Conservation (phyloP, 768 basidiomycete species). For the Tricholoma sp. region DNA sequence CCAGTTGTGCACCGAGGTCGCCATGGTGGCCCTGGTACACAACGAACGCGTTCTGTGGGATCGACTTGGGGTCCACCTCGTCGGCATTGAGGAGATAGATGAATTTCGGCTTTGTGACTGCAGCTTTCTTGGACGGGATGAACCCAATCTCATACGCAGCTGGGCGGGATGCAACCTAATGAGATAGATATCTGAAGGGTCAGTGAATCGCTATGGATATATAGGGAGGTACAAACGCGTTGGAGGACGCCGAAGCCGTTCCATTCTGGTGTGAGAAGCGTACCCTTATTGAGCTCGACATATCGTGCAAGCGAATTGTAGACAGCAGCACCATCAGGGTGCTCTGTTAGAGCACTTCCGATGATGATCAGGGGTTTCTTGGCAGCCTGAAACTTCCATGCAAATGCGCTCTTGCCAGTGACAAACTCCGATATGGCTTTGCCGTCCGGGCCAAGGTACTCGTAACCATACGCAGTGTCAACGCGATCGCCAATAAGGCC, state of each 20-base stretch:
- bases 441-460: constrained; percentile 76
- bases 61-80: constrained; percentile 81
- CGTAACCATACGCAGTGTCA: constrained; percentile 91
- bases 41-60: constrained; percentile 90
- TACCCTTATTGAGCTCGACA: constrained; percentile 71
- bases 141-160: constrained; percentile 96
- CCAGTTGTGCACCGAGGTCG: constrained; percentile 91
- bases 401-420: constrained; percentile 74
- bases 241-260: constrained; percentile 93
- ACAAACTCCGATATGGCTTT: constrained; percentile 75
- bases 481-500: constrained; percentile 88
- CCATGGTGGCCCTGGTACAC: constrained; percentile 99
- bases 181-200: not conserved
- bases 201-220: not conserved
- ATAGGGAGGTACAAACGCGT: constrained; percentile 51
- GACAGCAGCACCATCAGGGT: constrained; percentile 74
- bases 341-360: constrained; percentile 82
- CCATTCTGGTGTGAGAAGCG: constrained; percentile 85
- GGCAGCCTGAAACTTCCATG: constrained; percentile 80
- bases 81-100: constrained; percentile 96
- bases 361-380: constrained; percentile 92
- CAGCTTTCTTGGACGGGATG: constrained; percentile 75
- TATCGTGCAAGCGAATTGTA: constrained; percentile 76
- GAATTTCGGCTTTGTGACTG: constrained; percentile 82
- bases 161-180: constrained; percentile 81